phyloP scores from a whole-genome alignment of 2,329 filamentous ascomycete genomes.

The Escovopsis sp. region DNA sequence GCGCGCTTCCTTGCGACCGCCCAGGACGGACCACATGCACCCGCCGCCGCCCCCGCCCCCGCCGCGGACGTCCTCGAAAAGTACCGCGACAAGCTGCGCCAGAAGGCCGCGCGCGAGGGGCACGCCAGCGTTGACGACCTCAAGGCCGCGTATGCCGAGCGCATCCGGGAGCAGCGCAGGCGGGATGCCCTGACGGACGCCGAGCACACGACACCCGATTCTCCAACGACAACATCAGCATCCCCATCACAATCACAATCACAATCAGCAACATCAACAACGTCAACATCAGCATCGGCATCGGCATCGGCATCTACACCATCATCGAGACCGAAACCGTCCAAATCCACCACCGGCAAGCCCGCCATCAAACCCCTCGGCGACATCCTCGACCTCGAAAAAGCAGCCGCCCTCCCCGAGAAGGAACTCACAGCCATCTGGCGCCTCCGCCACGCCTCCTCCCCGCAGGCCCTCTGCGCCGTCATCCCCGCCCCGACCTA shows the following conservation, averaged over 20 bases:
- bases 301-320: conserved; percentile 5
- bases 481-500: conserved; percentile 64
- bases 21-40: conserved; percentile 33
- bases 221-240: too few species aligned
- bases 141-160: conserved; percentile 70
- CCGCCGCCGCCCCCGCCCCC: too few species aligned
- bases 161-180: conserved; percentile 59
- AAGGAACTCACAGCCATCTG: conserved; percentile 81
- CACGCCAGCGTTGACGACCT: conserved; percentile 57
- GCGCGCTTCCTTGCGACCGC: conserved; percentile 80
- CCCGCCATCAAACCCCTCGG: conserved; percentile 31
- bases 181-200: conserved; percentile 38
- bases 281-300: conserved; percentile 11
- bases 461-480: conserved; percentile 68
- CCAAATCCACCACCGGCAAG: conserved; percentile 11
- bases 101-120: conserved; percentile 66
- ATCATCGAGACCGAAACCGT: conserved; percentile 6
- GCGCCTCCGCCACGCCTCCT: conserved; percentile 70
- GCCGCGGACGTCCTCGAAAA: conserved; percentile 63
- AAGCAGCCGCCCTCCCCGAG: conserved; percentile 54
- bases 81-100: conserved; percentile 72
- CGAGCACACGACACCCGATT: conserved; percentile 21
- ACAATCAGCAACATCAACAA: conserved; percentile 7
- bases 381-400: conserved; percentile 60
- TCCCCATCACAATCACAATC: too few species aligned